Evolutionary conservation across 2,329 filamentous ascomycete species (phyloP).

Genomic region (Mariannaea sp.): DNA sequence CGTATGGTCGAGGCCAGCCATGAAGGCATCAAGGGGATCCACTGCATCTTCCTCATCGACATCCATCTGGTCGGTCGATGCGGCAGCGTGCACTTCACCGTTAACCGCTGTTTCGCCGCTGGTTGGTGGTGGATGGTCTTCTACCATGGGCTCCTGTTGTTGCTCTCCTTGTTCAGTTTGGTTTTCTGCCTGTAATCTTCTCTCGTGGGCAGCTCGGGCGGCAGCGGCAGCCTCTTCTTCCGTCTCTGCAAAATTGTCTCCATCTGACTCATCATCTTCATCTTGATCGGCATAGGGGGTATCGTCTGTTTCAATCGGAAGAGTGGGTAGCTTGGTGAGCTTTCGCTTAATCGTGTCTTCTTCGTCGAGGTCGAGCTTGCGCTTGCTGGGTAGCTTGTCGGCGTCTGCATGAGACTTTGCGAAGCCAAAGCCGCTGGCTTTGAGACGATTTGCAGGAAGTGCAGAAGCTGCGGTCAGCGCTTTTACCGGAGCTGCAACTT

Average conservation of each 20-base stretch:
- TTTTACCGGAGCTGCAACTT: conserved; percentile 40
- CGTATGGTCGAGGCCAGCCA: conserved; percentile 70
- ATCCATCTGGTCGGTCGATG: conserved; percentile 56
- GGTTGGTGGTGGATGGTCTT: conserved; percentile 39
- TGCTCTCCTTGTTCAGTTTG: conserved; percentile 53
- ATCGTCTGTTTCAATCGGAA: conserved; percentile 68
- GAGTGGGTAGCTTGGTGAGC: conserved; percentile 85
- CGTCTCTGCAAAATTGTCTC: conserved; percentile 76
- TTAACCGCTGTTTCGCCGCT: conserved; percentile 37
- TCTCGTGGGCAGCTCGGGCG: conserved; percentile 82
- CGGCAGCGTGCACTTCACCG: conserved; percentile 27
- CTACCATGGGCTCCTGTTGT: conserved; percentile 32
- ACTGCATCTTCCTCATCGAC: conserved; percentile 69
- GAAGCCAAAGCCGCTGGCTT: conserved; percentile 85
- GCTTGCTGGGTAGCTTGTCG: conserved; percentile 71
- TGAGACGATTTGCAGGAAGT: conserved; percentile 70
- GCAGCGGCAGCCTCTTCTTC: conserved; percentile 90
- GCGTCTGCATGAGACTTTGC: conserved; percentile 67
- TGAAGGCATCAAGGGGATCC: conserved; percentile 96
- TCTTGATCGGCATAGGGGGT: conserved; percentile 66
- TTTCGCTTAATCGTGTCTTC: conserved; percentile 87
- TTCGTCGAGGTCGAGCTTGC: conserved; percentile 83
- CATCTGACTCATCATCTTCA: conserved; percentile 74
- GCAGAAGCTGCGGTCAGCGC: conserved; percentile 51
- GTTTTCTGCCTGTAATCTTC: conserved; percentile 63